A percentile compares a stretch with the other conserved stretches of the same genome.
Evolutionary conservation across 148 eudicot genomes (phyloP).

Genomic region (Simmondsia chinensis): DNA sequence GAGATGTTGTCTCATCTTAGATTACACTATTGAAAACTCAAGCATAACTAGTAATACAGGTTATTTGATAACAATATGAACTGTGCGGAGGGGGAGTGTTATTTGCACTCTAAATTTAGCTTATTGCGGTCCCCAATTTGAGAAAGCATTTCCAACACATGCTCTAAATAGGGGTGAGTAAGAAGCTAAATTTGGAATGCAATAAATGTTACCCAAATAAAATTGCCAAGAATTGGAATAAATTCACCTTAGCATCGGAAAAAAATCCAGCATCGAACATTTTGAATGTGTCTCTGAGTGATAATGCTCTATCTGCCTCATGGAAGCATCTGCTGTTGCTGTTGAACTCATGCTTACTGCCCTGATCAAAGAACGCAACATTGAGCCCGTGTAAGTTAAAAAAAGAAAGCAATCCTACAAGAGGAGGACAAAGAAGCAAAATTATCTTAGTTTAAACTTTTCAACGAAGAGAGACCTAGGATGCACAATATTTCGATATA

Average conservation of each 20-base stretch:
- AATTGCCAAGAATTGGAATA: not conserved
- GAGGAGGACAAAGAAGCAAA: too few relatives aligned
- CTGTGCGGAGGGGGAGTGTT: too few relatives aligned
- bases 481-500: too few relatives aligned
- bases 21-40: not conserved
- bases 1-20: not conserved
- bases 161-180: not conserved
- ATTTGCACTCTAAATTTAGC: too few relatives aligned
- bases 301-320: constrained; percentile 13
- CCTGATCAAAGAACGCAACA: constrained; percentile 43
- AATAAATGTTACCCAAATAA: not conserved
- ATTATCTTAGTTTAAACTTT: too few relatives aligned
- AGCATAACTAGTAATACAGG: not conserved
- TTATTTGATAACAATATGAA: too few relatives aligned
- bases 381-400: too few relatives aligned
- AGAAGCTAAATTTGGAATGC: not conserved
- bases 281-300: constrained; percentile 24
- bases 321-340: constrained; percentile 10
- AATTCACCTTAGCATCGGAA: constrained; percentile 39
- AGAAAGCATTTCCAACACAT: not conserved
- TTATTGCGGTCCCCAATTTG: too few relatives aligned
- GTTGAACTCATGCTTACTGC: constrained; percentile 24
- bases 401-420: too few relatives aligned
- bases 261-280: constrained; percentile 69
- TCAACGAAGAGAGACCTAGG: too few relatives aligned